Percentiles rank a stretch among this genome's conserved stretches.
phyloP scores from a whole-genome alignment of 352 stramenopile genomes.

The Hyaloperonospora arabidopsidis region DNA sequence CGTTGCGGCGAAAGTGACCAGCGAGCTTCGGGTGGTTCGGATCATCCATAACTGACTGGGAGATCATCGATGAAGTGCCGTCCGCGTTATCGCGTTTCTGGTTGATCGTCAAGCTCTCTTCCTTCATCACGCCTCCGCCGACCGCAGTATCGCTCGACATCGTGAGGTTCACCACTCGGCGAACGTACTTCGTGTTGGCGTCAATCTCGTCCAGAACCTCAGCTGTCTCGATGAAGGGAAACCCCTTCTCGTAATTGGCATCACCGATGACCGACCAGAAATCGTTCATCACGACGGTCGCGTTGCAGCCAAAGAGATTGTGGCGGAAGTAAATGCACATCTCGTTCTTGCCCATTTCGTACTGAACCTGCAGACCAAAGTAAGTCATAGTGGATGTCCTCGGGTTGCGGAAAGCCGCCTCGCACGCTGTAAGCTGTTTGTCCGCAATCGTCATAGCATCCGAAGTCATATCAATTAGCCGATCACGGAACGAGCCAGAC shows the following conservation, averaged over 20 bases:
- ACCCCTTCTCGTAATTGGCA: conserved; percentile 71
- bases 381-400: conserved; percentile 87
- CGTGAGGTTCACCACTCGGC: conserved; percentile 71
- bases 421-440: conserved; percentile 63
- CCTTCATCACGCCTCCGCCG: conserved; percentile 73
- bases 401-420: conserved; percentile 66
- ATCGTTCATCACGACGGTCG: conserved; percentile 58
- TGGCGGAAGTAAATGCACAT: conserved; percentile 85
- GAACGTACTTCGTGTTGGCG: conserved; percentile 73
- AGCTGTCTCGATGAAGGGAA: conserved; percentile 68
- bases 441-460: conserved; percentile 54
- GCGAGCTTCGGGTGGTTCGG: conserved; percentile 54
- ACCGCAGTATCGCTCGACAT: conserved; percentile 64
- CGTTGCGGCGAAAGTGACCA: conserved; percentile 68
- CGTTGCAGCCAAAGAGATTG: conserved; percentile 74
- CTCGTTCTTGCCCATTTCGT: conserved; percentile 82
- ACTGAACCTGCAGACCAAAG: conserved; percentile 83
- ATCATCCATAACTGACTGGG: conserved; percentile 57
- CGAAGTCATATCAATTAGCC: conserved; percentile 52
- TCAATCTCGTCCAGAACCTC: conserved; percentile 74
- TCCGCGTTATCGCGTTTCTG: conserved; percentile 77
- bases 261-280: conserved; percentile 74
- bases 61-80: conserved; percentile 62
- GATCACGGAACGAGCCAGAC: conserved; percentile 74
- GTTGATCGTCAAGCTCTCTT: conserved; percentile 66